Conservation (phyloP, 768 basidiomycete genomes). For the Auriscalpium microsporum region DNA sequence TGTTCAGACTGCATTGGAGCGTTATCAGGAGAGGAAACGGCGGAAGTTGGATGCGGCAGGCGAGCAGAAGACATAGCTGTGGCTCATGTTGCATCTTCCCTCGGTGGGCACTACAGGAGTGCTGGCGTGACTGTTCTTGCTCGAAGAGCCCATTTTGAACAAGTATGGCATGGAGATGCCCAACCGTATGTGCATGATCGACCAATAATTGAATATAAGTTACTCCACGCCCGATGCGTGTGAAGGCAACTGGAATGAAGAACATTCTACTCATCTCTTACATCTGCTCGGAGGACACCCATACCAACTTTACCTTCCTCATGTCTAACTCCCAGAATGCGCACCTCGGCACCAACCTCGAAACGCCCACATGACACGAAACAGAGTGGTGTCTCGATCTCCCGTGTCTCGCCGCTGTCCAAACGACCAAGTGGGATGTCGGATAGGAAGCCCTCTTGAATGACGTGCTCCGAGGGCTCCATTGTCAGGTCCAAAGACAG, state of each 20-base stretch:
- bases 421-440: constrained; percentile 62
- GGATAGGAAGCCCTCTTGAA: constrained; percentile 58
- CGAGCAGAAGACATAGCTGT: neutral
- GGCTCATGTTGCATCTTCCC: too few species aligned
- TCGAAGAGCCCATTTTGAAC: too few species aligned
- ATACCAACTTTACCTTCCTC: constrained; percentile 22
- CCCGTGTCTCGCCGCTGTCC: constrained; percentile 40
- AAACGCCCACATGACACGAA: constrained; percentile 70
- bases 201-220: too few species aligned
- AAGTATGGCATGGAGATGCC: too few species aligned
- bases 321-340: constrained; percentile 16
- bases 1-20: constrained; percentile 63
- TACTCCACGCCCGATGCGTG: neutral
- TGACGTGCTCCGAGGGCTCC: constrained; percentile 54
- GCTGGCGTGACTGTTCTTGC: too few species aligned
- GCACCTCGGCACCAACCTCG: constrained; percentile 32
- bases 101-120: too few species aligned
- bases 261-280: constrained; percentile 17
- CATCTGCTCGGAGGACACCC: constrained; percentile 33
- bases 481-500: constrained; percentile 46
- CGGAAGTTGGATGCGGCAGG: constrained; percentile 46
- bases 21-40: constrained; percentile 76
- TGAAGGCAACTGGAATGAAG: neutral
- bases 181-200: too few species aligned
- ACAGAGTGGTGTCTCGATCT: constrained; percentile 51